A percentile compares a stretch with the other conserved stretches of the same genome.
These are phyloP conservation scores for Gaertneriomyces semiglobifer DNA, from an alignment of 192 early-diverging fungal species.

Conservation along the genomic window DNA sequence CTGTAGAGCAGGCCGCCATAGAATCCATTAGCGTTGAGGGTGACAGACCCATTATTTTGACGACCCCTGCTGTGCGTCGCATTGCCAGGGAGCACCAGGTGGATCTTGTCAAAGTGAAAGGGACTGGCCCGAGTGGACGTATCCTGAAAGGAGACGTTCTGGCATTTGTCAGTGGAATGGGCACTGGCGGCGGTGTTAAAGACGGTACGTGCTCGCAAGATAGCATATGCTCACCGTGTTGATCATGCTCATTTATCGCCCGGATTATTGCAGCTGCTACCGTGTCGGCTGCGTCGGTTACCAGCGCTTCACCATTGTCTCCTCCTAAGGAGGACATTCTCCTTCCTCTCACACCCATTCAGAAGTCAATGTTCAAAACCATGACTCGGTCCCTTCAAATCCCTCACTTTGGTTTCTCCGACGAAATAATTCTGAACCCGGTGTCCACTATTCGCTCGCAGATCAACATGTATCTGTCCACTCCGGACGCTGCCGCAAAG, in stretches of 20 bases:
- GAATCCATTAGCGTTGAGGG: not conserved
- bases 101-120: slow-evolving; percentile 68
- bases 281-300: slow-evolving; percentile 13
- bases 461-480: slow-evolving; percentile 63
- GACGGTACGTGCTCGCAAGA: not conserved
- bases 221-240: not conserved
- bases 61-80: slow-evolving; percentile 86
- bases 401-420: slow-evolving; percentile 93
- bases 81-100: slow-evolving; percentile 77
- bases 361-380: slow-evolving; percentile 94
- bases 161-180: slow-evolving; percentile 43
- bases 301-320: slow-evolving; percentile 29
- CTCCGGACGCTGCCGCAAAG: slow-evolving; percentile 36
- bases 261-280: slow-evolving; percentile 22
- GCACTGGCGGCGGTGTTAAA: not conserved
- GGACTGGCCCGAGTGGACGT: slow-evolving; percentile 79
- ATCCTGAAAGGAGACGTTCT: slow-evolving; percentile 92
- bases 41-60: slow-evolving; percentile 43
- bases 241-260: slow-evolving; percentile 7
- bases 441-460: slow-evolving; percentile 56
- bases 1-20: not conserved
- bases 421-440: slow-evolving; percentile 79
- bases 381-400: slow-evolving; percentile 92
- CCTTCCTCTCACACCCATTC: slow-evolving; percentile 73
- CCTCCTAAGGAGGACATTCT: slow-evolving; percentile 49